phyloP scores from a whole-genome alignment of 2,329 filamentous ascomycete genomes.

The Aspergillus udagawae region DNA sequence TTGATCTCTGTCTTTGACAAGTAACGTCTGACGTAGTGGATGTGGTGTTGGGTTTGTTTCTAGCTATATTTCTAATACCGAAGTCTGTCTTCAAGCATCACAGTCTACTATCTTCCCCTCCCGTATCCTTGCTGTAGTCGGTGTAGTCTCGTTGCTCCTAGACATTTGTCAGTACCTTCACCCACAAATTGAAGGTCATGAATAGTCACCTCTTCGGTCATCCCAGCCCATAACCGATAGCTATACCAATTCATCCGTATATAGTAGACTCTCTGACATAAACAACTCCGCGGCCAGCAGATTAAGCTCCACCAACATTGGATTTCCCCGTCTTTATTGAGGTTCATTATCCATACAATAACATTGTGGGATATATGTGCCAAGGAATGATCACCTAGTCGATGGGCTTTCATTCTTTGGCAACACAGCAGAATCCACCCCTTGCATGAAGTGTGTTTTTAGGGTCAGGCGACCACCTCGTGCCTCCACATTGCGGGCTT shows the following conservation, averaged over 20 bases:
- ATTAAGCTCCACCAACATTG: slow-evolving; percentile 48
- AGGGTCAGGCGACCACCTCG: background rate
- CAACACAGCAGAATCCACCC: background rate
- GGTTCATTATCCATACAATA: slow-evolving; percentile 40
- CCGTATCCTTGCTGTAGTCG: slow-evolving; percentile 39
- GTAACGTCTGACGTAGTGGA: background rate
- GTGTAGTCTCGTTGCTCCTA: slow-evolving; percentile 40
- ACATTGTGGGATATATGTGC: background rate
- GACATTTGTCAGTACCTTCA: background rate
- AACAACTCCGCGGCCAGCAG: slow-evolving; percentile 46
- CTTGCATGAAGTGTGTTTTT: background rate
- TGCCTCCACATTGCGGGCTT: background rate
- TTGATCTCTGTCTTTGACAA: background rate
- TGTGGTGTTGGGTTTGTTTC: background rate
- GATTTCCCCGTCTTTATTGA: slow-evolving; percentile 51
- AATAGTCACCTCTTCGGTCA: slow-evolving; percentile 32
- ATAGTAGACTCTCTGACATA: slow-evolving; percentile 33
- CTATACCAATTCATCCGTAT: slow-evolving; percentile 35
- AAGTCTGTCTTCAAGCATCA: background rate
- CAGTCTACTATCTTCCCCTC: slow-evolving; percentile 39
- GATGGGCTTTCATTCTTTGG: background rate
- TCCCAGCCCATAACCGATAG: slow-evolving; percentile 29
- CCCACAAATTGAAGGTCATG: background rate
- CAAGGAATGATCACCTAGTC: background rate
- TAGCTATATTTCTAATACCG: background rate